Conservation (phyloP, 192 early-diverging fungal genomes). For the Linnemannia exigua region DNA sequence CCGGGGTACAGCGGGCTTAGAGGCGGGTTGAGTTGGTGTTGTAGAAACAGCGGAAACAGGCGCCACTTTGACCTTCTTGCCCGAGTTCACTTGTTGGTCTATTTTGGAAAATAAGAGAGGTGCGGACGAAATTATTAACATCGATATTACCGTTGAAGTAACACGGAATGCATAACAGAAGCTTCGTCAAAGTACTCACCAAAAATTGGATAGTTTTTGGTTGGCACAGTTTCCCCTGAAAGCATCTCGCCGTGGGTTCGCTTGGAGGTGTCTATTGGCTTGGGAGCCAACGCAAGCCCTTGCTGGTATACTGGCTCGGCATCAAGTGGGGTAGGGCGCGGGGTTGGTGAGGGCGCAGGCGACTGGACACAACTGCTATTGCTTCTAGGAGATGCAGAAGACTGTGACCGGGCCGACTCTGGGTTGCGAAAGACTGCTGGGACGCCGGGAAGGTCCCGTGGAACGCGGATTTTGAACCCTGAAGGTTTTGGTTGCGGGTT, state of each 20-base stretch:
- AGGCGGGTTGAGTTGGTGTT: background rate
- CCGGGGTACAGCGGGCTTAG: background rate
- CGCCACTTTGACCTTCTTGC: background rate
- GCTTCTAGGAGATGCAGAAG: conserved; percentile 15
- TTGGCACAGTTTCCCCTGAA: background rate
- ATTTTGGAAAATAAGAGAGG: background rate
- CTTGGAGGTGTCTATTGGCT: conserved; percentile 15
- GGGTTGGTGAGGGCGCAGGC: background rate
- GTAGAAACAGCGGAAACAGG: background rate
- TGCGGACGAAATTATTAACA: conserved; percentile 14
- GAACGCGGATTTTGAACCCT: conserved; percentile 46
- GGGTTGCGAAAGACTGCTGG: conserved; percentile 37
- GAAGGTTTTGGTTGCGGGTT: background rate
- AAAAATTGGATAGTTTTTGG: conserved; percentile 24
- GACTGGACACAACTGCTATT: background rate
- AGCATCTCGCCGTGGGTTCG: conserved; percentile 29
- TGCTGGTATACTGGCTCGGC: conserved; percentile 27
- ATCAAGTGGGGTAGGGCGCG: background rate
- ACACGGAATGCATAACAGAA: background rate
- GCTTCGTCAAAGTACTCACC: conserved; percentile 1
- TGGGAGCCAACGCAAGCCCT: background rate
- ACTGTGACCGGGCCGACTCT: conserved; percentile 6
- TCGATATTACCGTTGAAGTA: background rate
- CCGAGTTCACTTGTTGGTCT: background rate
- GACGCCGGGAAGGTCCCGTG: conserved; percentile 39